Percentiles rank a stretch among this genome's conserved stretches.
phyloP scores from a whole-genome alignment of 495 filamentous ascomycete genomes.

The Rusavskia elegans region DNA sequence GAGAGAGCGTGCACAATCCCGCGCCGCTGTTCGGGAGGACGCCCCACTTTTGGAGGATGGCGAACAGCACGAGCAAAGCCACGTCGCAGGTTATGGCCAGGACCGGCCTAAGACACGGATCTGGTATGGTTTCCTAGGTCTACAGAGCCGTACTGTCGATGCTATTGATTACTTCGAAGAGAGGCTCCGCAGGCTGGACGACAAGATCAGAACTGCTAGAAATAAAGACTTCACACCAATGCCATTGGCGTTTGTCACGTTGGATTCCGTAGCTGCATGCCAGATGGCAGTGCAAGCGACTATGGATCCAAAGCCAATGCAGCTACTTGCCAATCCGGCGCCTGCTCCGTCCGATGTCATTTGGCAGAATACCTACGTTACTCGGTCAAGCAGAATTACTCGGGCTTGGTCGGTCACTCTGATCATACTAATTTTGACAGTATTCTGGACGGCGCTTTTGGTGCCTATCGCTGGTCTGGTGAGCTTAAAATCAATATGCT shows the following conservation, averaged over 20 bases:
- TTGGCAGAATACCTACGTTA: conserved; percentile 86
- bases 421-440: conserved; percentile 61
- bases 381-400: conserved; percentile 53
- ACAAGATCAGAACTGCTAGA: conserved; percentile 52
- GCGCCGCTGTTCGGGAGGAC: conserved; percentile 27
- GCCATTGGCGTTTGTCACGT: conserved; percentile 84
- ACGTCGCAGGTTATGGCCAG: conserved; percentile 23
- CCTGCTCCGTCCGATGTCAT: conserved; percentile 80
- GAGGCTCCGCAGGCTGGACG: conserved; percentile 65
- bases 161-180: conserved; percentile 90
- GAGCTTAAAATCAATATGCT: conserved; percentile 59
- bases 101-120: conserved; percentile 55
- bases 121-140: conserved; percentile 63
- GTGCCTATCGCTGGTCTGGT: conserved; percentile 64
- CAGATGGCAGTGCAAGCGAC: conserved; percentile 93
- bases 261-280: conserved; percentile 82
- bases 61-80: conserved; percentile 21
- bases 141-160: conserved; percentile 62
- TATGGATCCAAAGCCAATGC: conserved; percentile 73
- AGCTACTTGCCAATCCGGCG: conserved; percentile 68
- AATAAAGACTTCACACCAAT: conserved; percentile 64
- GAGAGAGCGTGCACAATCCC: not conserved
- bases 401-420: conserved; percentile 69
- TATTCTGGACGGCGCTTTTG: conserved; percentile 82
- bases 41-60: conserved; percentile 35